phyloP scores from a whole-genome alignment of 192 early-diverging fungal species.

The Coemansia sp. region DNA sequence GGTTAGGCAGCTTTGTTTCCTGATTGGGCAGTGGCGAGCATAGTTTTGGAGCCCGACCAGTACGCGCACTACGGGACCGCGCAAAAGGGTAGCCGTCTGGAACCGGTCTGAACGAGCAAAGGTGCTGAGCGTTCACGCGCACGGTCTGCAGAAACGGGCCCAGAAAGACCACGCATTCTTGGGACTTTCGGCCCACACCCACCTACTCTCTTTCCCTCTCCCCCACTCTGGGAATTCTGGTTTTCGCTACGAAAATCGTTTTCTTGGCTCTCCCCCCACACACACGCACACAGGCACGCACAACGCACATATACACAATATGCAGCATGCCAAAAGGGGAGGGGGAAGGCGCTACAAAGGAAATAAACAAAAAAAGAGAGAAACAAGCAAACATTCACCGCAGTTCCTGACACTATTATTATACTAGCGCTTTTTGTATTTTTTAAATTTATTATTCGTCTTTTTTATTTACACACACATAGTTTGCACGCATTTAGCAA shows the following conservation, averaged over 20 bases:
- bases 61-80: background rate
- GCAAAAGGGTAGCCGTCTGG: background rate
- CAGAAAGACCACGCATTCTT: background rate
- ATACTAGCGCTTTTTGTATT: background rate
- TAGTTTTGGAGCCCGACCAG: background rate
- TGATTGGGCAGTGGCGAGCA: background rate
- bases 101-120: background rate
- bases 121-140: too few species aligned
- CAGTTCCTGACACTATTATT: background rate
- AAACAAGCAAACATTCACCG: background rate
- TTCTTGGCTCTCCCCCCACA: background rate
- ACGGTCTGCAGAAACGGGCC: background rate
- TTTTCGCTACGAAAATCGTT: background rate
- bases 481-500: background rate
- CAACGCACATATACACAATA: background rate
- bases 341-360: background rate
- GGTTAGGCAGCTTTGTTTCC: too few species aligned
- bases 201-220: too few species aligned
- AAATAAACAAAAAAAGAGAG: background rate
- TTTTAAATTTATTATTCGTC: background rate
- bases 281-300: too few species aligned
- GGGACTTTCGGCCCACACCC: too few species aligned
- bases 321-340: background rate
- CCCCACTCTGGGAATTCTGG: background rate
- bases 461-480: slow-evolving; percentile 2